phyloP scores from a whole-genome alignment of 2,329 filamentous ascomycete species.

The Scedosporium dehoogii region DNA sequence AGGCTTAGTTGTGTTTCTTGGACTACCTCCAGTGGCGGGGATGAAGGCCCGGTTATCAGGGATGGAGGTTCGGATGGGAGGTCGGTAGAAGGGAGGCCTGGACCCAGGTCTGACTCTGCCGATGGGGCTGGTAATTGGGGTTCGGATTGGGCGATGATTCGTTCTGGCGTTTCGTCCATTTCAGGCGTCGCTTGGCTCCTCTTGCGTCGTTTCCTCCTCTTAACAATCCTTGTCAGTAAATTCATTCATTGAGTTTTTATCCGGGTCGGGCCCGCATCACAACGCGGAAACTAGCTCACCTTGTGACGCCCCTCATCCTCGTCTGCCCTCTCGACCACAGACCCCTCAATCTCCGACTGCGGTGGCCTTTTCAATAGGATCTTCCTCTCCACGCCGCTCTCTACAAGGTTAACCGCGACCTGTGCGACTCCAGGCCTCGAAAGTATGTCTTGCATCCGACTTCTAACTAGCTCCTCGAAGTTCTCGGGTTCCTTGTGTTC shows the following conservation, averaged over 20 bases:
- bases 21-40: not conserved
- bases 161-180: not conserved
- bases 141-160: not conserved
- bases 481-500: not conserved
- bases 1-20: slow-evolving; percentile 1
- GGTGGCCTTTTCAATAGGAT: not conserved
- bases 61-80: not conserved
- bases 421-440: not conserved
- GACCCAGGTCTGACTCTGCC: not conserved
- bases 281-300: not conserved
- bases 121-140: not conserved
- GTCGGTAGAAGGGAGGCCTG: not conserved
- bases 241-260: too few species aligned
- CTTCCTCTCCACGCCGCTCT: not conserved
- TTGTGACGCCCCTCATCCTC: not conserved
- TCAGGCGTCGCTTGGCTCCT: not conserved
- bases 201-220: not conserved
- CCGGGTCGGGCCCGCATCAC: too few species aligned
- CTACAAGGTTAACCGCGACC: not conserved
- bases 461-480: not conserved
- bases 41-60: not conserved
- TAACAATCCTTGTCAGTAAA: not conserved
- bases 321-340: not conserved
- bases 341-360: not conserved
- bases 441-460: not conserved